Evolutionary conservation across 2,329 filamentous ascomycete species (phyloP), one percentile per base, ranked within the genome.

Genomic region (Westerdykella sp.): DNA sequence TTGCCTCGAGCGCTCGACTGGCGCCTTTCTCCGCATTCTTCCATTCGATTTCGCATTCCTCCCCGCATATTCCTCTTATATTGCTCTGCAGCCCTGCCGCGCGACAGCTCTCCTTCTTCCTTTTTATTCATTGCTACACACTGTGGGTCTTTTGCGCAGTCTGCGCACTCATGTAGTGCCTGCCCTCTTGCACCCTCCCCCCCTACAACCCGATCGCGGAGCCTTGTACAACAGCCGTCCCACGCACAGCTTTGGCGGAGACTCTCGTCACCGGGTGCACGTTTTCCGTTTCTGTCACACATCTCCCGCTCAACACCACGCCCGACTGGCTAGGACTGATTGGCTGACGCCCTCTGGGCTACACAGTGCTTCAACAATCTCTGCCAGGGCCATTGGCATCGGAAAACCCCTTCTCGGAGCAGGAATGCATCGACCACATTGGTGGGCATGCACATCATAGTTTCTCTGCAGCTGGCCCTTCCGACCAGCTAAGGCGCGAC

Each of bases 401-500:
- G 54, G 69, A 70, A 42, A 69, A 70, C 56, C 60, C 66, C 39
- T 64, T 72, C 48, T 65, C 69, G 56, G 71, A 73, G 45, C 62
- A 69, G 47, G 68, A 72, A 54, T 72, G 67, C 65, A 64, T 68
- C 57, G 68, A 72, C 46, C 66, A 70, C 42, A 69, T 71, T 56
- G 58, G 62, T 46, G 55, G 61, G 49, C 68, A 73, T 68, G 67
- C 69, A 60, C 65, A 71, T 65, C 69, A 71, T 62, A 62, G 57
- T 49, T 58, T 60, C 48, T 73, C 68, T 62, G 60, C 67, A 54
- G 57, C 57, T 59, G 58, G 59, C 48, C 63, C 68, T 53, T 69
- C 74, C 55, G 74, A 77, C 55, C 69, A 68, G 50, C 66, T 70
- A 59, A 71, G 74, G 56, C 74, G 74, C 66, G 73, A 76, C 62